Evolutionary conservation across 345 rosid genomes (phyloP), one percentile per base, ranked within the genome.

Genomic region (Brassica rapa): DNA sequence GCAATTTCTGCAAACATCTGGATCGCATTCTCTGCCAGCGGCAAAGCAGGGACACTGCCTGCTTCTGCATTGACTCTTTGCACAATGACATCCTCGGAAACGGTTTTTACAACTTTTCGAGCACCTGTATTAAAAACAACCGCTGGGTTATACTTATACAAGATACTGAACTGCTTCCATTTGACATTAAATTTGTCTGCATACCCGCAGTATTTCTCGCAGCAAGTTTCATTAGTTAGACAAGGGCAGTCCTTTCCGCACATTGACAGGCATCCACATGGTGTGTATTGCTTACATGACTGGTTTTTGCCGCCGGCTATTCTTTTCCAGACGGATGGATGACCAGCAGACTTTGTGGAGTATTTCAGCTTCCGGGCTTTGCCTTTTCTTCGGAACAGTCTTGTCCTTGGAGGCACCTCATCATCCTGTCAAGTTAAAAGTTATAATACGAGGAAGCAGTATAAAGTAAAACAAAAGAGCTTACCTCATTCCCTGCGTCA

Each of bases 11-110:
- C 98, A 95, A 83, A 95, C 98, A 86, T 95, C 99, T 4, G 99
- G 99, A 83, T 95, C 99, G 78, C 99, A 95, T 87, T 95, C 99
- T 61, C 98, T 92, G 10, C 93, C 98, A 74, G 98, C 99, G 73
- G 98, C 99, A 89, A 93, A 95, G 84, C 99, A 95, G 10, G 99
- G 99, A 78, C 99, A 95, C 74, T 93, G 99, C 73, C 98, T 83
- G 74, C 99, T 95, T 85, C 99, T 89, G 87, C 99, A 93, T 82
- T 93, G 98, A 75, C 99, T 95, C 85, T 95, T 95, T 63, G 98
- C 98, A 84, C 99, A 95, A 79, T 95, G 99, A 82, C 98, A 95
- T 81, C 99, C 99, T 85, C 98, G 88, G 80, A 95, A 95, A 70
- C 99, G 88, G 72, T 93, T 95, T 83, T 95, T 95, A 85, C 98